A percentile compares a stretch with the other conserved stretches of the same genome.
Conservation (phyloP, 1,139 yeast species). For the Hansenula lynferdii region DNA sequence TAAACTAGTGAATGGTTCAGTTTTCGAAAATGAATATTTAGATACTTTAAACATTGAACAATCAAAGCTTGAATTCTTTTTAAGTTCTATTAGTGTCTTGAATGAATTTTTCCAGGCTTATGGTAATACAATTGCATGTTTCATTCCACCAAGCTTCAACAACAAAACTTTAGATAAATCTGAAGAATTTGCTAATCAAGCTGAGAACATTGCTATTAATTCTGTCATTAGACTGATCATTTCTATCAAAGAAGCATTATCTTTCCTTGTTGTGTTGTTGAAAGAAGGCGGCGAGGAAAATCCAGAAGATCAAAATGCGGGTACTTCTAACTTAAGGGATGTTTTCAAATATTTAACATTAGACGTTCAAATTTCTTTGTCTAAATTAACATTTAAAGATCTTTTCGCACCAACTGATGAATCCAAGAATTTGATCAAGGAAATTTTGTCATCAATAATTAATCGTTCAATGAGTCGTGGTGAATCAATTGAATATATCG, state of each 20-base stretch:
- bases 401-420: slow-evolving; percentile 63
- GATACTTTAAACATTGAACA: slow-evolving; percentile 38
- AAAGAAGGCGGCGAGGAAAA: slow-evolving; percentile 76
- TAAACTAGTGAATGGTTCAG: slow-evolving; percentile 22
- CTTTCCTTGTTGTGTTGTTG: slow-evolving; percentile 75
- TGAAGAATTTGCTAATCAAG: slow-evolving; percentile 73
- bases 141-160: slow-evolving; percentile 36
- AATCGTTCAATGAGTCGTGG: slow-evolving; percentile 87
- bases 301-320: slow-evolving; percentile 30
- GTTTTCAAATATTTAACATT: slow-evolving; percentile 65
- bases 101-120: slow-evolving; percentile 53
- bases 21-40: slow-evolving; percentile 22
- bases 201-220: slow-evolving; percentile 86
- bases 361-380: slow-evolving; percentile 63
- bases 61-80: slow-evolving; percentile 54
- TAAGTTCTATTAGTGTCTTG: slow-evolving; percentile 54
- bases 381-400: slow-evolving; percentile 65
- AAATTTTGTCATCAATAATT: slow-evolving; percentile 81
- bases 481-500: slow-evolving; percentile 88
- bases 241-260: slow-evolving; percentile 84
- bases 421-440: slow-evolving; percentile 73
- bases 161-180: slow-evolving; percentile 31
- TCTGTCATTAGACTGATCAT: slow-evolving; percentile 71
- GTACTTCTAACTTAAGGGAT: slow-evolving; percentile 47
- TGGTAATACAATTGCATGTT: slow-evolving; percentile 61